phyloP scores from a whole-genome alignment of 495 filamentous ascomycete genomes.

The Neurospora tetraspora region DNA sequence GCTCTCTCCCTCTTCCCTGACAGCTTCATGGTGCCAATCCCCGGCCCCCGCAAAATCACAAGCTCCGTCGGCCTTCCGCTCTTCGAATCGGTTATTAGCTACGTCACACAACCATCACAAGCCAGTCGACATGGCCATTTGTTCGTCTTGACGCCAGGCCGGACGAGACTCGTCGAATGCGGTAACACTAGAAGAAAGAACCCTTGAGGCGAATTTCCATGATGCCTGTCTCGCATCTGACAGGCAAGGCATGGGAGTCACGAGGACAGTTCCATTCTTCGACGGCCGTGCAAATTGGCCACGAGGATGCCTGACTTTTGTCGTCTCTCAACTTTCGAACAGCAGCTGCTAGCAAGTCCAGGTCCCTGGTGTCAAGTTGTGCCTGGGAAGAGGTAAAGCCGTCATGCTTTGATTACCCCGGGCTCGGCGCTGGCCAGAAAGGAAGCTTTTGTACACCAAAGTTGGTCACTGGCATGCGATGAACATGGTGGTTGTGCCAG shows the following conservation, averaged over 20 bases:
- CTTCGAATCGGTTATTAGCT: constrained; percentile 30
- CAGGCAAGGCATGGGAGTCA: background rate
- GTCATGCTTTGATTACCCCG: background rate
- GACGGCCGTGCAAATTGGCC: background rate
- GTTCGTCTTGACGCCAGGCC: background rate
- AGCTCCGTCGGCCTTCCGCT: constrained; percentile 27
- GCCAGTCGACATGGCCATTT: constrained; percentile 6
- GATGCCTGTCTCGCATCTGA: background rate
- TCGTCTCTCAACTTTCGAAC: background rate
- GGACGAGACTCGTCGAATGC: background rate
- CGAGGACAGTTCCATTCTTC: background rate
- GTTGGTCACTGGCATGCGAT: background rate
- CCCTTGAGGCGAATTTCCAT: background rate
- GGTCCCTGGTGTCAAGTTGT: background rate
- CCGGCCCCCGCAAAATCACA: constrained; percentile 42
- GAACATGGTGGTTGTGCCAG: background rate
- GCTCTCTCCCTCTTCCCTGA: background rate
- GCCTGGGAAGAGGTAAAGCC: background rate
- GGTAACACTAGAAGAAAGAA: background rate
- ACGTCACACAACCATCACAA: constrained; percentile 26
- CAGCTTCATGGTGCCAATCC: background rate
- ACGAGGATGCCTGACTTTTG: background rate
- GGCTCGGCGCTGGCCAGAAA: background rate
- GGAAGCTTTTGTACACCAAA: background rate
- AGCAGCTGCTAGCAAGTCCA: background rate